Conservation (phyloP, 805 yeast genomes). For the Kazachstania viticola region DNA sequence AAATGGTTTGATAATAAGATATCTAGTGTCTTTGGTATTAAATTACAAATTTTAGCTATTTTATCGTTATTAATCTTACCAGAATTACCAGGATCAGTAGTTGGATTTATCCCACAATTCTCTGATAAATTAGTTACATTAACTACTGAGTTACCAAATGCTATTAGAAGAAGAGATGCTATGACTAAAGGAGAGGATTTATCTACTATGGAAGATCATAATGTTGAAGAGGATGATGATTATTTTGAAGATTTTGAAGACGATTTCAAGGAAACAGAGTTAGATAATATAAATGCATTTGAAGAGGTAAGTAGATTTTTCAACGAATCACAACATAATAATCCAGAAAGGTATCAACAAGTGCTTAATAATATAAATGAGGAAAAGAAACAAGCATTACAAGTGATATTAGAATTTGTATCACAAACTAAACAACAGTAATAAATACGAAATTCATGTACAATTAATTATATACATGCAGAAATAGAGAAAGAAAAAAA, state of each 20-base stretch:
- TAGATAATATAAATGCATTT: constrained; percentile 66
- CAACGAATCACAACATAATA: constrained; percentile 33
- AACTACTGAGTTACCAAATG: constrained; percentile 56
- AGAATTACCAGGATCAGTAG: constrained; percentile 29
- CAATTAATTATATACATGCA: neutral
- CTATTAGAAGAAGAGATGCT: constrained; percentile 54
- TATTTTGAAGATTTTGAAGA: constrained; percentile 55
- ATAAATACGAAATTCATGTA: too few species aligned
- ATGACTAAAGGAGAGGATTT: constrained; percentile 39
- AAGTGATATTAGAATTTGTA: constrained; percentile 25
- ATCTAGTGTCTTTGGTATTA: constrained; percentile 65
- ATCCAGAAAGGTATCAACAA: constrained; percentile 35
- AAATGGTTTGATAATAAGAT: constrained; percentile 54
- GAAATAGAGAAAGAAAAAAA: neutral
- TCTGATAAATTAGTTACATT: constrained; percentile 40
- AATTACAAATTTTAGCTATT: constrained; percentile 57
- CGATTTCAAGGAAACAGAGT: constrained; percentile 64
- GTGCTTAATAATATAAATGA: constrained; percentile 20
- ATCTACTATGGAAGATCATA: constrained; percentile 8
- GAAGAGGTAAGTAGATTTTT: constrained; percentile 50
- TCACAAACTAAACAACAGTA: constrained; percentile 6
- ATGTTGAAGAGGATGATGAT: constrained; percentile 35
- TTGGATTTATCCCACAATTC: constrained; percentile 35
- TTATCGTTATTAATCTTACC: constrained; percentile 37
- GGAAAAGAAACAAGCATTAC: constrained; percentile 22